phyloP scores from a whole-genome alignment of 352 stramenopile genomes.

The Phytophthora boehmeriae region DNA sequence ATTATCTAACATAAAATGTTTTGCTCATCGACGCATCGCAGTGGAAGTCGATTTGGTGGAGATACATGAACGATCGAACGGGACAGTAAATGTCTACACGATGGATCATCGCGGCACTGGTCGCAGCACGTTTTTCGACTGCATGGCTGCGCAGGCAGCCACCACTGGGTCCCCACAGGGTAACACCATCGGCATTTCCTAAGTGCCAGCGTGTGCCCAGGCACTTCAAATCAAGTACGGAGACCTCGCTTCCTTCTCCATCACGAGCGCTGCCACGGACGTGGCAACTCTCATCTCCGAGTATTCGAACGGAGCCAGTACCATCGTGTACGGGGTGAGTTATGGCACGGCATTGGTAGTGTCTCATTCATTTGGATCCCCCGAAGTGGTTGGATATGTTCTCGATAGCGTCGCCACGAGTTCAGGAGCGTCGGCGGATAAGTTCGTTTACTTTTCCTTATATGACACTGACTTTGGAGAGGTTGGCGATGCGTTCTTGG shows the following conservation, averaged over 20 bases:
- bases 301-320: slow-evolving; percentile 7
- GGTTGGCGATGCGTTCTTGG: slow-evolving; percentile 32
- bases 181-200: slow-evolving; percentile 6
- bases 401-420: slow-evolving; percentile 40
- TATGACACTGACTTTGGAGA: slow-evolving; percentile 38
- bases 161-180: slow-evolving; percentile 32
- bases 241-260: slow-evolving; percentile 36
- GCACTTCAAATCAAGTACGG: slow-evolving; percentile 37
- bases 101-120: slow-evolving; percentile 48
- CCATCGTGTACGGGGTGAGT: slow-evolving; percentile 41
- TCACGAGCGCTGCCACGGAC: slow-evolving; percentile 36
- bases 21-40: slow-evolving; percentile 3
- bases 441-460: slow-evolving; percentile 32
- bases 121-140: slow-evolving; percentile 33
- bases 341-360: slow-evolving; percentile 51
- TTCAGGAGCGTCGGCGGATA: slow-evolving; percentile 24
- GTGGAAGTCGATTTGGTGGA: slow-evolving; percentile 33
- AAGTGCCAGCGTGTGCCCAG: slow-evolving; percentile 28
- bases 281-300: slow-evolving; percentile 23
- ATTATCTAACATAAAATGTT: background rate
- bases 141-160: slow-evolving; percentile 32
- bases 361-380: slow-evolving; percentile 41
- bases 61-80: slow-evolving; percentile 14
- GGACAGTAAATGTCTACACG: slow-evolving; percentile 3
- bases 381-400: too few species aligned